These are phyloP conservation scores for Neurospora discreta DNA, from an alignment of 495 filamentous ascomycete species.

Conservation along the genomic window DNA sequence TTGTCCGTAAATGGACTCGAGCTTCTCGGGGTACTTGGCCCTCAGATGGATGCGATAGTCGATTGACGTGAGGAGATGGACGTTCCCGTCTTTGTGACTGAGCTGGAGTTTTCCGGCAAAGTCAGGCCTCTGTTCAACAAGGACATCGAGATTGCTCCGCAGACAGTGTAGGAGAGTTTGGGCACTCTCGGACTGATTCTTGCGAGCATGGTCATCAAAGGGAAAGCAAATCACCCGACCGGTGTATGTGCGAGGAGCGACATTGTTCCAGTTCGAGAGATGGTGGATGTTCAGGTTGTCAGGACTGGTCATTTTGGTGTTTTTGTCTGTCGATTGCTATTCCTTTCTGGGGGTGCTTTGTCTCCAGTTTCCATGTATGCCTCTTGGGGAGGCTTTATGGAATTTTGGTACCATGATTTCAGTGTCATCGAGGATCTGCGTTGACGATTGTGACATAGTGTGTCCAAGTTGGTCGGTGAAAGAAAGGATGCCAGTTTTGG, in stretches of 20 bases:
- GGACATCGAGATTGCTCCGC: slow-evolving; percentile 12
- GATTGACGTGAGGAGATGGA: not conserved
- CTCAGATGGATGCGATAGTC: not conserved
- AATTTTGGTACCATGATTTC: not conserved
- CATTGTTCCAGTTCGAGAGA: slow-evolving; percentile 25
- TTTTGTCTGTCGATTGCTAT: not conserved
- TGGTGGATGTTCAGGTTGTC: not conserved
- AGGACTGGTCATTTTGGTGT: not conserved
- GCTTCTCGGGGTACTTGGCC: not conserved
- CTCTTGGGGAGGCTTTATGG: not conserved
- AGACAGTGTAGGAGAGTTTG: slow-evolving; percentile 4
- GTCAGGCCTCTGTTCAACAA: slow-evolving; percentile 17
- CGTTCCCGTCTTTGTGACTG: not conserved
- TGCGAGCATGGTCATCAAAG: slow-evolving; percentile 12
- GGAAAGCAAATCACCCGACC: slow-evolving; percentile 25
- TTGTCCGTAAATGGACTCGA: not conserved
- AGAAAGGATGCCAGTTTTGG: not conserved
- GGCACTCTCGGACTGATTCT: slow-evolving; percentile 10
- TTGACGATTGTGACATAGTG: not conserved
- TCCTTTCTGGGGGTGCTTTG: not conserved
- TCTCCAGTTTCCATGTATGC: not conserved
- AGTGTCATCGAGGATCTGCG: not conserved
- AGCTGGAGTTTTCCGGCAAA: slow-evolving; percentile 24
- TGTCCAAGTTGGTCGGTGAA: not conserved
- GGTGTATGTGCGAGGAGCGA: slow-evolving; percentile 23